These are phyloP conservation scores for Phytopythium oedochilum DNA, from an alignment of 352 stramenopile species.

Conservation along the genomic window DNA sequence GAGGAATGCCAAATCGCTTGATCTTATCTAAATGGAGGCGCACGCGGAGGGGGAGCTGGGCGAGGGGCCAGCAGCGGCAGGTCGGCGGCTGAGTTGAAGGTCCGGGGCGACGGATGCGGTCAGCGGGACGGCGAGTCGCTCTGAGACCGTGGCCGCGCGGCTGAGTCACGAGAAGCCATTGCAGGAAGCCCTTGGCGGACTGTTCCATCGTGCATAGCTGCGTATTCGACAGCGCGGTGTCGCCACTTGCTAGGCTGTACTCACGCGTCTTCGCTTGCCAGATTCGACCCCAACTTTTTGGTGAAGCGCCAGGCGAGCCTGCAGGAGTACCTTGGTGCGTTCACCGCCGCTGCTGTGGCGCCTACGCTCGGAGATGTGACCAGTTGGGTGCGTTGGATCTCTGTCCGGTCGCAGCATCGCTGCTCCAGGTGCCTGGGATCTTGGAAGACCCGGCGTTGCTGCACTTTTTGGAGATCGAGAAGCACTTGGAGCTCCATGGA, in stretches of 20 bases:
- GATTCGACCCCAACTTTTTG: slow-evolving; percentile 83
- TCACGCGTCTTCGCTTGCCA: slow-evolving; percentile 14
- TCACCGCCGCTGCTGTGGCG: too few relatives aligned
- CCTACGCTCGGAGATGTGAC: too few relatives aligned
- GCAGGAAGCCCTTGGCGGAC: too few relatives aligned
- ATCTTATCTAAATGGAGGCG: slow-evolving; percentile 73
- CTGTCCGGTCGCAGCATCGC: slow-evolving; percentile 19
- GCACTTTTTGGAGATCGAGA: slow-evolving; percentile 79
- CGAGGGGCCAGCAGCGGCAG: background rate
- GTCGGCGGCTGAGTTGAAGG: background rate
- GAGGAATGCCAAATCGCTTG: slow-evolving; percentile 86
- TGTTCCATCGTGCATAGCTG: background rate
- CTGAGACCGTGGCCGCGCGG: background rate
- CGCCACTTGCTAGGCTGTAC: background rate
- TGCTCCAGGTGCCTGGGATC: slow-evolving; percentile 69
- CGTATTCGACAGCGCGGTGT: background rate
- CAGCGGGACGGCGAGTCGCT: background rate
- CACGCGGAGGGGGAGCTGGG: background rate
- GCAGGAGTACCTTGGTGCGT: slow-evolving; percentile 65
- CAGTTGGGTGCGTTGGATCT: slow-evolving; percentile 3
- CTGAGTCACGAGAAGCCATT: background rate
- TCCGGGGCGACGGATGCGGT: background rate
- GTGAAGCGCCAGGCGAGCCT: slow-evolving; percentile 69
- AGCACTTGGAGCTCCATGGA: slow-evolving; percentile 62
- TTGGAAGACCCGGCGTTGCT: slow-evolving; percentile 69